Conservation (phyloP, 192 early-diverging fungal genomes). For the Coemansia reversa region DNA sequence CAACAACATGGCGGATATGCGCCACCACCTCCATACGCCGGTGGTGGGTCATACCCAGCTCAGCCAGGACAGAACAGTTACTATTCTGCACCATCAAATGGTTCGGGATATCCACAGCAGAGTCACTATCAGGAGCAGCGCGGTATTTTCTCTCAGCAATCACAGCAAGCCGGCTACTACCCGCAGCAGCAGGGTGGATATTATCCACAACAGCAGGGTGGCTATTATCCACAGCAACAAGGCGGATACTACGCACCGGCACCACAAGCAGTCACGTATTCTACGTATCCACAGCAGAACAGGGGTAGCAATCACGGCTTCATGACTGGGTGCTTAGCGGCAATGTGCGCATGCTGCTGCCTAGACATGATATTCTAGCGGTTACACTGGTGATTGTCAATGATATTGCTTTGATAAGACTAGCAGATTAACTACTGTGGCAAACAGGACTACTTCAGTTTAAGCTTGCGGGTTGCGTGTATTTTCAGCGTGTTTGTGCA, state of each 20-base stretch:
- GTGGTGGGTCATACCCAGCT: no score
- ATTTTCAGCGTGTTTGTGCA: no score
- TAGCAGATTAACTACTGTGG: no score
- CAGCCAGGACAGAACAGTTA: no score
- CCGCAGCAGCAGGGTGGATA: conserved; percentile 19
- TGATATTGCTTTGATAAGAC: no score
- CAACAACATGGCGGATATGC: conserved; percentile 4
- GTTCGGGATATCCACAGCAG: no score
- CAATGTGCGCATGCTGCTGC: conserved; percentile 1
- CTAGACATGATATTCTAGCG: conserved; percentile 2
- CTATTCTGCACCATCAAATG: no score
- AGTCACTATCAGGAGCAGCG: not conserved
- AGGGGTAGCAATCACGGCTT: not conserved
- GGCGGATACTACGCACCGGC: not conserved
- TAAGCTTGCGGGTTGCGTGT: no score
- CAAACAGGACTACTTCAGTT: no score
- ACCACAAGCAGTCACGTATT: no score
- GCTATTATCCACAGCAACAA: conserved; percentile 1
- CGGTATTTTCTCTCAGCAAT: not conserved
- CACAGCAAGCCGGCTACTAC: conserved; percentile 1
- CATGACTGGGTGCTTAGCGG: not conserved
- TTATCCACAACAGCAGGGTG: conserved; percentile 1
- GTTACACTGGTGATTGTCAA: not conserved
- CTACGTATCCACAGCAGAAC: not conserved
- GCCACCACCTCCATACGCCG: not conserved